Conservation (phyloP, 805 yeast species). For the Wickerhamiella australiensis region DNA sequence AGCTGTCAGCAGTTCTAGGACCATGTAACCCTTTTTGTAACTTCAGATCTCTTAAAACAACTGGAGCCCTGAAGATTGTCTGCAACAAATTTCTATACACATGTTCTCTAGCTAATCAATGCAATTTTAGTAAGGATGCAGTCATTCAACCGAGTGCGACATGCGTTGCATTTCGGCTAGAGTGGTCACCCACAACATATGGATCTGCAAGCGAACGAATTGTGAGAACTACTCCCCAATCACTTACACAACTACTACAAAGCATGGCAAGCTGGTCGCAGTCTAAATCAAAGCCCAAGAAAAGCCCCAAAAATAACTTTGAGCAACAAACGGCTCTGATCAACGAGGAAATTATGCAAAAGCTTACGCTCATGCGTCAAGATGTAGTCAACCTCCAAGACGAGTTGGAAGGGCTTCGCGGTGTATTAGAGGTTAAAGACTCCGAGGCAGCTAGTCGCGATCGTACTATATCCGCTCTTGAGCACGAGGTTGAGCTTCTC, state of each 20-base stretch:
- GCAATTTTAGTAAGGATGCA: not conserved
- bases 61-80: too few species aligned
- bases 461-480: not conserved
- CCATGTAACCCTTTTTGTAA: too few species aligned
- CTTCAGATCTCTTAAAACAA: too few species aligned
- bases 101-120: not conserved
- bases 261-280: not conserved
- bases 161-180: not conserved
- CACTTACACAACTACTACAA: not conserved
- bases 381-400: not conserved
- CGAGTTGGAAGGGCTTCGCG: not conserved
- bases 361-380: slow-evolving; percentile 5
- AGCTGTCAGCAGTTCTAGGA: too few species aligned
- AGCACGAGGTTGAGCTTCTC: not conserved
- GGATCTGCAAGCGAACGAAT: too few species aligned
- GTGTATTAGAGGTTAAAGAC: not conserved
- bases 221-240: too few species aligned
- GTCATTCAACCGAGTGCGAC: not conserved
- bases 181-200: not conserved
- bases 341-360: not conserved
- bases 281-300: not conserved
- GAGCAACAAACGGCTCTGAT: not conserved
- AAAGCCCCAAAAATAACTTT: not conserved
- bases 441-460: not conserved
- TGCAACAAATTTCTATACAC: not conserved